Conservation (phyloP, 257 asterid species). For the Gynochthodes officinalis region DNA sequence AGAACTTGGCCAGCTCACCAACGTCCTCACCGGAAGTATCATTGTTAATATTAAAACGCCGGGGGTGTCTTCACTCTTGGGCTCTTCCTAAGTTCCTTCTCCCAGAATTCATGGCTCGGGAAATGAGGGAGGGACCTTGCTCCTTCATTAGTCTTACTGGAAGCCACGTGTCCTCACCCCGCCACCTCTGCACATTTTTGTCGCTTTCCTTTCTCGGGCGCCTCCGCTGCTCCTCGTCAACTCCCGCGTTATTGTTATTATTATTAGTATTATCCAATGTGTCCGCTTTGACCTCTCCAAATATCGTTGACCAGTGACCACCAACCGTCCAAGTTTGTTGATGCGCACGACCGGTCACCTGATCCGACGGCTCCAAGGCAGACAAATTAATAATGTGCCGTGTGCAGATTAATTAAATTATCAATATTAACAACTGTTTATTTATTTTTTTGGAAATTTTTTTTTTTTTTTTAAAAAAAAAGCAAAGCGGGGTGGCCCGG, state of each 20-base stretch:
- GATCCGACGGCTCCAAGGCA: slow-evolving; percentile 19
- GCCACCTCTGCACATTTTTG: slow-evolving; percentile 3
- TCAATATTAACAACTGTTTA: too few relatives aligned
- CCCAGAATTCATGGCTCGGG: too few relatives aligned
- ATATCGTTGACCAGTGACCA: slow-evolving; percentile 3
- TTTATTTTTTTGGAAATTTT: too few relatives aligned
- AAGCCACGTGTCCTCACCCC: slow-evolving; percentile 22
- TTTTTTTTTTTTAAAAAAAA: too few relatives aligned
- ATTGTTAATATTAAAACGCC: too few relatives aligned
- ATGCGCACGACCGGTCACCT: slow-evolving; percentile 13
- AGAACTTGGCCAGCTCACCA: slow-evolving; percentile 21
- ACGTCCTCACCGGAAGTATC: slow-evolving; percentile 39
- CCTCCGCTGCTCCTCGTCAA: too few relatives aligned
- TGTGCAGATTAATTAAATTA: neutral
- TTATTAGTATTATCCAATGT: neutral
- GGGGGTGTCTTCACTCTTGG: too few relatives aligned
- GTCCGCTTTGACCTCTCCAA: slow-evolving; percentile 11
- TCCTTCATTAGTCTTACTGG: neutral
- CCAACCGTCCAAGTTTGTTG: slow-evolving; percentile 11
- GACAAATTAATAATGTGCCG: slow-evolving; percentile 4
- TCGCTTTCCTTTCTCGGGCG: slow-evolving; percentile 10
- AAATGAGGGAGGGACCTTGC: too few relatives aligned
- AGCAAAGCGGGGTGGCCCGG: neutral
- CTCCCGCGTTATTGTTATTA: too few relatives aligned
- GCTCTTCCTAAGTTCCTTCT: too few relatives aligned